A percentile compares a stretch with the other conserved stretches of the same genome.
Evolutionary conservation across 2,329 filamentous ascomycete species (phyloP).

Genomic region (Fusarium compactum): DNA sequence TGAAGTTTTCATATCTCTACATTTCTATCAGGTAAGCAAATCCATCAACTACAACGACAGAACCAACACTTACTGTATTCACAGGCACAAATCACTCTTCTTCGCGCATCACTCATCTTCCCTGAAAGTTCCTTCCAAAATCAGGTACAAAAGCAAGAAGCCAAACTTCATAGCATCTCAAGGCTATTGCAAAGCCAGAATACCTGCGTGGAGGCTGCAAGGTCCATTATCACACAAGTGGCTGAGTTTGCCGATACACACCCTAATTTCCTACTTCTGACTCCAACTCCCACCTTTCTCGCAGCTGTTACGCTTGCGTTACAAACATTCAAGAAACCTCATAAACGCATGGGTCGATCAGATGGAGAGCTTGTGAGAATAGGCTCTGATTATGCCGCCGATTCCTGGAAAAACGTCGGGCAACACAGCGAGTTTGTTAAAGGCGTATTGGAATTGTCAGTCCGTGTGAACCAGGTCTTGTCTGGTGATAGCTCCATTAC

Average conservation of each 20-base stretch:
- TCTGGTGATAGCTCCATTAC: constrained; percentile 7
- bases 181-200: constrained; percentile 35
- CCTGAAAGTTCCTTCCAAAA: constrained; percentile 31
- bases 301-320: constrained; percentile 36
- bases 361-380: constrained; percentile 38
- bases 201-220: constrained; percentile 38
- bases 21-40: constrained; percentile 31
- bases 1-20: constrained; percentile 30
- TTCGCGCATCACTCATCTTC: constrained; percentile 38
- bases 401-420: too few species aligned
- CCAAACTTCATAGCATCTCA: constrained; percentile 21
- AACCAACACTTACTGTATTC: accelerated
- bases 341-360: constrained; percentile 42
- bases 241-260: constrained; percentile 38
- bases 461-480: constrained; percentile 35
- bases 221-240: constrained; percentile 37
- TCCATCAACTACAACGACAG: accelerated
- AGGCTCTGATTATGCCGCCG: constrained; percentile 24
- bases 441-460: constrained; percentile 26
- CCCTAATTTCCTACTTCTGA: constrained; percentile 29
- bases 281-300: constrained; percentile 31
- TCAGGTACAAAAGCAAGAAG: constrained; percentile 32
- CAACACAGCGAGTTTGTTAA: constrained; percentile 35
- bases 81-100: constrained; percentile 39
- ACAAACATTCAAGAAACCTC: constrained; percentile 41